phyloP scores from a whole-genome alignment of 306 rosid species.

The Potentilla sterilis region DNA sequence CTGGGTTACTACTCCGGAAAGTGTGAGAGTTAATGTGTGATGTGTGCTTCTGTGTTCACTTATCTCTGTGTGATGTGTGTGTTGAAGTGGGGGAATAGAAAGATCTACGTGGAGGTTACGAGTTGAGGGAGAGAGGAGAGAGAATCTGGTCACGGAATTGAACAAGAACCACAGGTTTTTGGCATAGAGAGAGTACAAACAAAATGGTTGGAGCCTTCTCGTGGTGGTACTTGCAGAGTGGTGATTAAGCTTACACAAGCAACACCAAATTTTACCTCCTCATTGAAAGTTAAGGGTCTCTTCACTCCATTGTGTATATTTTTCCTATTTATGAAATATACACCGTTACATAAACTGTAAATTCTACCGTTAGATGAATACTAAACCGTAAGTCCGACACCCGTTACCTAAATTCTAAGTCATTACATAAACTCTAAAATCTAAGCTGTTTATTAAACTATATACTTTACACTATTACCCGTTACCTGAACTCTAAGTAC shows the following conservation, averaged over 20 bases:
- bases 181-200: not conserved
- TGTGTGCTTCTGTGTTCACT: not conserved
- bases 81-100: not conserved
- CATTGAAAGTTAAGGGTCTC: not conserved
- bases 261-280: not conserved
- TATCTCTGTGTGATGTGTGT: not conserved
- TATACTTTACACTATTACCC: too few species aligned
- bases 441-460: too few species aligned
- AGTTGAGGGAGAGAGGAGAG: not conserved
- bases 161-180: slow-evolving; percentile 22
- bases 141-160: not conserved
- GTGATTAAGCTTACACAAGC: not conserved
- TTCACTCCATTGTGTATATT: not conserved
- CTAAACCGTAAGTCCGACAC: too few species aligned
- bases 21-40: not conserved
- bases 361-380: too few species aligned
- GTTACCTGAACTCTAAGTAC: too few species aligned
- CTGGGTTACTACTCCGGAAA: not conserved
- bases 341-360: too few species aligned
- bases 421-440: too few species aligned
- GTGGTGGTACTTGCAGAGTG: not conserved
- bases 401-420: too few species aligned
- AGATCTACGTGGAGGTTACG: slow-evolving; percentile 12
- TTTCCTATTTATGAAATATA: not conserved
- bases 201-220: slow-evolving; percentile 1